A percentile compares a stretch with the other conserved stretches of the same genome.
Evolutionary conservation across 768 basidiomycete species (phyloP).

Genomic region (Phlebiopsis gigantea): DNA sequence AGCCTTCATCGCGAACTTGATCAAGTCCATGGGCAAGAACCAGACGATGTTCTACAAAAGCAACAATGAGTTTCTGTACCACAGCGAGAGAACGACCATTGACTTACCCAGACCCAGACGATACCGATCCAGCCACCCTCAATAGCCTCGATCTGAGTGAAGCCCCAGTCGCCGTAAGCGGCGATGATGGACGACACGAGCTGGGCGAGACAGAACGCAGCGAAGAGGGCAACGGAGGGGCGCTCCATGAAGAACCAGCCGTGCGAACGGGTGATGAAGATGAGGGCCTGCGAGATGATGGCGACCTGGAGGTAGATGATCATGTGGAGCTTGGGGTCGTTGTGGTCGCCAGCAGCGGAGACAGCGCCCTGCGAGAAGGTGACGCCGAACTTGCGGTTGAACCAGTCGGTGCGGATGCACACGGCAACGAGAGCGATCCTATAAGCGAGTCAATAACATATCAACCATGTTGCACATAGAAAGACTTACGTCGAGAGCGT

Average conservation of each 20-base stretch:
- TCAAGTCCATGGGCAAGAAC: conserved; percentile 93
- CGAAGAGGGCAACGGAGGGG: conserved; percentile 82
- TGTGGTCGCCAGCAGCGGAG: too few relatives aligned
- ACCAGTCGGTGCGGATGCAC: conserved; percentile 85
- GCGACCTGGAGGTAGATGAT: conserved; percentile 95
- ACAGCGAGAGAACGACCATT: background rate
- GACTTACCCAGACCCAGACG: conserved; percentile 89
- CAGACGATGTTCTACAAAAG: conserved; percentile 83
- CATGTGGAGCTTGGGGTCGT: conserved; percentile 74
- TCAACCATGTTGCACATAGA: conserved; percentile 9
- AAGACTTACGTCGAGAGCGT: conserved; percentile 79
- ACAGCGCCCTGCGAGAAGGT: conserved; percentile 32
- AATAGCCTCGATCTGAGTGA: conserved; percentile 76
- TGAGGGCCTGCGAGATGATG: conserved; percentile 97
- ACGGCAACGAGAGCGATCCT: conserved; percentile 77
- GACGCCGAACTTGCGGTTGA: conserved; percentile 83
- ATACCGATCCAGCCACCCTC: conserved; percentile 97
- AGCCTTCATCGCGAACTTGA: conserved; percentile 96
- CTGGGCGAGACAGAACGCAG: conserved; percentile 91
- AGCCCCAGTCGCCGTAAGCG: conserved; percentile 89
- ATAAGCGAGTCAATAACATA: conserved; percentile 12
- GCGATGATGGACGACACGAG: conserved; percentile 95
- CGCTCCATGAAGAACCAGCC: conserved; percentile 97
- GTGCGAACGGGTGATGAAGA: conserved; percentile 94
- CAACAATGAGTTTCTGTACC: conserved; percentile 13